Evolutionary conservation across 2,329 filamentous ascomycete species (phyloP), one percentile per base, ranked within the genome.

Genomic region (Ophiosphaerella herpotricha): DNA sequence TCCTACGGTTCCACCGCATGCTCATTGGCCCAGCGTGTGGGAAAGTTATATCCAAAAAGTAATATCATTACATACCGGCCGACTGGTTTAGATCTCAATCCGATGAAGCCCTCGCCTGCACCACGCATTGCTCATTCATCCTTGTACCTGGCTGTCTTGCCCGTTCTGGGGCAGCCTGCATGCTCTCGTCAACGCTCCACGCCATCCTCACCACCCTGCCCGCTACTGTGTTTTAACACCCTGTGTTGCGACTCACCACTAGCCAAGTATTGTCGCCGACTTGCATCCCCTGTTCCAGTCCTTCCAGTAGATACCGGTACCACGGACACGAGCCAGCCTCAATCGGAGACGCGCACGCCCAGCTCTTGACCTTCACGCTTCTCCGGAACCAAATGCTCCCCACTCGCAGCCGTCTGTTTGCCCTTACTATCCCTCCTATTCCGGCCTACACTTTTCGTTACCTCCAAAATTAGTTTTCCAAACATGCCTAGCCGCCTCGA

Each of bases 211-310:
- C 52, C 39, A 44, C 33, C 50, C 41, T 46, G 29, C 35, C 46
- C 53, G 57, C 61, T 55, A 50, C 53, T 33, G 40, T 50, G 50
- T 54, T 48, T 48, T 54, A 29, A 21, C 54, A 52, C 51, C 44
- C 45, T 42, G 34, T 24, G 43, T 43, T 41, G 33, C 54, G 42
- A 53, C 42, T 21, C 4, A 21, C 18, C 4, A 21, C 18, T 21
- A 21, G 18, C 18, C 18, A 21, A 21, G 18, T 21, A 43, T 48
- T 41, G 45, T 62, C 59, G 55, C 54, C 58, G 52, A 64, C 47
- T 32, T 31, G n/a, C 18, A 42, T 44, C 52, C 48, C 50, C 35
- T 52, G 46, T 11, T 37, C 41, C 38, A 14, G 12, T 24, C 18
- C 42, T 50, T 54, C 57, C 52, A 60, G 57, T 49, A 58, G 26